Evolutionary conservation across 2,329 filamentous ascomycete species (phyloP).

Genomic region (Alternaria panax): DNA sequence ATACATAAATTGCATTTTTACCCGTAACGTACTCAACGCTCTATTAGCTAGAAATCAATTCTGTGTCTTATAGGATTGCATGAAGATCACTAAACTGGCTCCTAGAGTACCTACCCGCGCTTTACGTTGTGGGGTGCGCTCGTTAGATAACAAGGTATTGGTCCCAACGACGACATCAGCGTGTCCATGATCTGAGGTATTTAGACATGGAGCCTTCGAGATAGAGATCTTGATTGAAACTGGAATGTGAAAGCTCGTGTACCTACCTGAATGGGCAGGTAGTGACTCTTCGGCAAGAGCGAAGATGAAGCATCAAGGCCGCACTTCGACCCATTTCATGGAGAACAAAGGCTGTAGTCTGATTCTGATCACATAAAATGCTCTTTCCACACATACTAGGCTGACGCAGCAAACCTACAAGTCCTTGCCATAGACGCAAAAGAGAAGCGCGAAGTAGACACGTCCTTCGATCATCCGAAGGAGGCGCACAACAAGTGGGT

Average conservation of each 20-base stretch:
- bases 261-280: too few species aligned
- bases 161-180: neutral
- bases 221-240: neutral
- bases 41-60: too few species aligned
- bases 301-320: neutral
- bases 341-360: neutral
- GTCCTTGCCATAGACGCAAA: neutral
- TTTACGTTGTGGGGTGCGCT: neutral
- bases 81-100: too few species aligned
- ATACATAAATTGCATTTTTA: too few species aligned
- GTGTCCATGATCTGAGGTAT: too few species aligned
- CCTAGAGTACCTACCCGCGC: neutral
- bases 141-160: neutral
- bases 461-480: neutral
- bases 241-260: neutral
- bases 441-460: neutral
- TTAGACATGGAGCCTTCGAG: neutral
- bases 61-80: too few species aligned
- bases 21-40: too few species aligned
- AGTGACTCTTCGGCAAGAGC: neutral
- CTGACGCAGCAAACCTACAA: neutral
- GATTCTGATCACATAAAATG: neutral
- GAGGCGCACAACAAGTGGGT: neutral
- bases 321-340: neutral
- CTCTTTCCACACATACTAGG: neutral